Percentiles rank a stretch among this genome's conserved stretches.
Conservation (phyloP, 2,329 filamentous ascomycete species). For the Hypoxylon sp. region DNA sequence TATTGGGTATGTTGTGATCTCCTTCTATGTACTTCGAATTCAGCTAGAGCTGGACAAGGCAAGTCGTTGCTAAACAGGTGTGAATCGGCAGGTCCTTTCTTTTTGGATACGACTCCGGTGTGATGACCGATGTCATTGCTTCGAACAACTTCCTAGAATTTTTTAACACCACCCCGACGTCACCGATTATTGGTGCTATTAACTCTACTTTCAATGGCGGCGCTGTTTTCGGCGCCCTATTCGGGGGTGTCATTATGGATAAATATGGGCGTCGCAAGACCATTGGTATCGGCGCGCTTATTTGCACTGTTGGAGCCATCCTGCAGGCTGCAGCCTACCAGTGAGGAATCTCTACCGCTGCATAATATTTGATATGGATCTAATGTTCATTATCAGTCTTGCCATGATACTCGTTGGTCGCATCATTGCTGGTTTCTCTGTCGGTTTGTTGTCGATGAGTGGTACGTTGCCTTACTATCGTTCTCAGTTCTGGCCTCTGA, state of each 20-base stretch:
- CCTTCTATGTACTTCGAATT: not conserved
- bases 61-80: not conserved
- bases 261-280: conserved; percentile 1
- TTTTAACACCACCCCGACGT: not conserved
- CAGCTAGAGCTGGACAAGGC: not conserved
- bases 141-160: not conserved
- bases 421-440: not conserved
- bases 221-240: not conserved
- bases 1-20: not conserved
- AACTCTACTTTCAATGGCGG: conserved; percentile 1
- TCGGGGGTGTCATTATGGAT: not conserved
- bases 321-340: not conserved
- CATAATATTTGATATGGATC: not conserved
- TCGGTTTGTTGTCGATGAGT: not conserved
- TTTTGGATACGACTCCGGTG: not conserved
- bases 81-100: not conserved
- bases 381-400: not conserved
- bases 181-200: not conserved
- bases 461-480: not conserved
- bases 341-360: not conserved
- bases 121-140: not conserved
- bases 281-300: not conserved
- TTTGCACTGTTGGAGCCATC: not conserved
- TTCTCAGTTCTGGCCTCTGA: not conserved
- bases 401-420: not conserved